Percentiles rank a stretch among this genome's conserved stretches.
phyloP scores from a whole-genome alignment of 257 asterid genomes.

The Parsonsia alboflavescens region DNA sequence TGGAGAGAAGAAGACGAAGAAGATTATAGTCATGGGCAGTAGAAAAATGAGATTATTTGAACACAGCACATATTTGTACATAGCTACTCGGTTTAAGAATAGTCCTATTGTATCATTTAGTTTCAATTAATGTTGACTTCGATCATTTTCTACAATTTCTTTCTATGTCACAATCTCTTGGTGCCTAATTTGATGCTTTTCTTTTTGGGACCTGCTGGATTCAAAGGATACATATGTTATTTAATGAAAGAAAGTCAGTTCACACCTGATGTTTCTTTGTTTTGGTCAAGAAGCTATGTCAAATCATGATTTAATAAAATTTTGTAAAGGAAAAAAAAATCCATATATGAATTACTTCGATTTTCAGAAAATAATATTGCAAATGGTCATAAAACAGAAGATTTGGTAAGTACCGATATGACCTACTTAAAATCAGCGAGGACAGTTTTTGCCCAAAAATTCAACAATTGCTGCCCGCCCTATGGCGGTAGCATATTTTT shows the following conservation, averaged over 20 bases:
- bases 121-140: background rate
- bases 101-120: background rate
- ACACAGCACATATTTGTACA: slow-evolving; percentile 22
- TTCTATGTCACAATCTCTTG: background rate
- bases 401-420: too few relatives aligned
- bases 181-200: background rate
- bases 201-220: background rate
- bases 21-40: background rate
- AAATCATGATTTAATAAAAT: too few relatives aligned
- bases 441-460: background rate
- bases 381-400: too few relatives aligned
- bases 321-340: too few relatives aligned
- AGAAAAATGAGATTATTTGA: slow-evolving; percentile 16
- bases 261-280: too few relatives aligned
- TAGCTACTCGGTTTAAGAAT: slow-evolving; percentile 5
- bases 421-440: too few relatives aligned
- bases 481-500: background rate
- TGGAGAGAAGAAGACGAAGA: background rate
- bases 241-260: background rate
- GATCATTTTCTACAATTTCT: background rate
- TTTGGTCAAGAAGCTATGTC: too few relatives aligned
- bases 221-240: background rate
- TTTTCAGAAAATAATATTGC: too few relatives aligned
- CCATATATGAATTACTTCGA: too few relatives aligned
- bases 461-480: slow-evolving; percentile 15